Conservation (phyloP, 495 filamentous ascomycete genomes). For the Polyplosphaeria fusca region DNA sequence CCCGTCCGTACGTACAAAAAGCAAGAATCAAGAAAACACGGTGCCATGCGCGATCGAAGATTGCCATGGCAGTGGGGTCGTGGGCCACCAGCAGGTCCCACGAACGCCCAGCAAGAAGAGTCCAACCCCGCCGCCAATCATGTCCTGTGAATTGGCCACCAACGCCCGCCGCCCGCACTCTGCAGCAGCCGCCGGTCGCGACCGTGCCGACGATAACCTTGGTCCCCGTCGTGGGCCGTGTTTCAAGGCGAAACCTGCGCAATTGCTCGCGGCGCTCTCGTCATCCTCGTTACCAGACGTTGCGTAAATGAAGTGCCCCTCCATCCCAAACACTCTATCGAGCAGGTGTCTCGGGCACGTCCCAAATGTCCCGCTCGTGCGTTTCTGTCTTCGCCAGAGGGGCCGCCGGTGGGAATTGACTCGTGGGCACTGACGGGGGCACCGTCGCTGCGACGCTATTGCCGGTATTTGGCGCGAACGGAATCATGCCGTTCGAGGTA, state of each 20-base stretch:
- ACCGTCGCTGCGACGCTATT: slow-evolving; percentile 5
- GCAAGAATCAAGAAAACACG: not conserved
- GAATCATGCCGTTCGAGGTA: slow-evolving; percentile 26
- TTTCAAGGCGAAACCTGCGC: slow-evolving; percentile 17
- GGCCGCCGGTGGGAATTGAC: no score
- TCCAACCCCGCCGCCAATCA: not conserved
- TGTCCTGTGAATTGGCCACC: not conserved
- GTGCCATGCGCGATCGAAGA: not conserved
- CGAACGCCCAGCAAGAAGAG: slow-evolving; percentile 9
- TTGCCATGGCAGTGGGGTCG: no score
- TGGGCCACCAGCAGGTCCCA: no score
- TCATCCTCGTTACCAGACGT: not conserved
- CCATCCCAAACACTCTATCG: slow-evolving; percentile 7
- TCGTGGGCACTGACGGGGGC: not conserved
- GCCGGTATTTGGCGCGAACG: slow-evolving; percentile 28
- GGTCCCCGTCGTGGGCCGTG: not conserved
- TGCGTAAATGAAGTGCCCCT: not conserved
- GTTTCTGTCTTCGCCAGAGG: slow-evolving; percentile 1
- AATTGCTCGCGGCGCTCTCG: not conserved
- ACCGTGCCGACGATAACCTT: slow-evolving; percentile 3
- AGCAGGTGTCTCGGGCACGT: slow-evolving; percentile 28
- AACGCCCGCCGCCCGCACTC: not conserved
- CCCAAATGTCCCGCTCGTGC: slow-evolving; percentile 22
- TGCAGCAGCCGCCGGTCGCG: no score
- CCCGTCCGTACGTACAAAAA: not conserved